A percentile compares a stretch with the other conserved stretches of the same genome.
Conservation (phyloP, 1,284 basidiomycete genomes). For the Bondarzewia mesenterica region DNA sequence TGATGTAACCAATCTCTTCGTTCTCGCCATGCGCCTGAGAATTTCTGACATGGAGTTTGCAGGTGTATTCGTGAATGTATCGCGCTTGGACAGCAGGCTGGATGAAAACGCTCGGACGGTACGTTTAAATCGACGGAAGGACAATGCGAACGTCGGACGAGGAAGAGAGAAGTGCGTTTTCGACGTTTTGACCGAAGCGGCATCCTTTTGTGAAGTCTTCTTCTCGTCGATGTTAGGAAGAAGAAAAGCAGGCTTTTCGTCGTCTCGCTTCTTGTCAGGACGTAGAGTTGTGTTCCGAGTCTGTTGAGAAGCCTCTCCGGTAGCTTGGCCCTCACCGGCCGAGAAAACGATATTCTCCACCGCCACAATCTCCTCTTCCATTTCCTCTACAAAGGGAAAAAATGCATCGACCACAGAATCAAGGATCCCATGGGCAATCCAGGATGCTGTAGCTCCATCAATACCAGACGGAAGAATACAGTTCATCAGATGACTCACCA, state of each 20-base stretch:
- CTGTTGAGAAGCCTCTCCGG: neutral
- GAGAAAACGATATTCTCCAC: conserved; percentile 68
- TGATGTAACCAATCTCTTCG: conserved; percentile 78
- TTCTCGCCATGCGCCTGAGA: conserved; percentile 71
- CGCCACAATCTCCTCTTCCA: conserved; percentile 77
- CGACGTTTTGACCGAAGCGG: conserved; percentile 6
- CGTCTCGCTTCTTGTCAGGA: neutral
- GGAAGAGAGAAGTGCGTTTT: conserved; percentile 19
- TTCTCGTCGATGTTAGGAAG: conserved; percentile 4
- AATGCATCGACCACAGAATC: conserved; percentile 95
- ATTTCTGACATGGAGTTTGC: conserved; percentile 32
- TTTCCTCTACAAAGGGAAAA: conserved; percentile 79
- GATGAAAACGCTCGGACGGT: conserved; percentile 7
- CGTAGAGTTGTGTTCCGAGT: neutral
- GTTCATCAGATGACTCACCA: conserved; percentile 33
- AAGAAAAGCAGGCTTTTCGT: conserved; percentile 3
- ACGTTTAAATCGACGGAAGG: conserved; percentile 15
- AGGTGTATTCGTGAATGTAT: conserved; percentile 8
- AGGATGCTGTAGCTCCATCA: conserved; percentile 51
- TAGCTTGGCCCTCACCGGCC: conserved; percentile 14
- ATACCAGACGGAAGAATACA: neutral
- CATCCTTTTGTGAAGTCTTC: conserved; percentile 1
- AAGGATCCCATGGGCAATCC: conserved; percentile 91
- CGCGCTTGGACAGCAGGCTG: neutral
- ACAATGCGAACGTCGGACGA: conserved; percentile 9